Conservation (phyloP, 768 basidiomycete species). For the Lactarius hatsudake region DNA sequence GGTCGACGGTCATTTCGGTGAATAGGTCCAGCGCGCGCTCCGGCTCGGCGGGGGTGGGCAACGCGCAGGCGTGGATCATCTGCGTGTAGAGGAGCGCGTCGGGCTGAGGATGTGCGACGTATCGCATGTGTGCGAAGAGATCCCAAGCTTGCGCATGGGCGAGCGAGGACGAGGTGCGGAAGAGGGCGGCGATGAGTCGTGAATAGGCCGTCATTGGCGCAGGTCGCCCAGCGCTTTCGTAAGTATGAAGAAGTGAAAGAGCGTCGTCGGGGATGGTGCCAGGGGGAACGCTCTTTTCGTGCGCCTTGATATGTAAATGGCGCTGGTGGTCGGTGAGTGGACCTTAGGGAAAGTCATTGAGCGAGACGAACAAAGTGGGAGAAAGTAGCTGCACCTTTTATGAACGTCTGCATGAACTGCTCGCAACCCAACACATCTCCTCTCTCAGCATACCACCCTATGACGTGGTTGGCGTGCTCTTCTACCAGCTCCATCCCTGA, state of each 20-base stretch:
- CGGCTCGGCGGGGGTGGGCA: slow-evolving; percentile 64
- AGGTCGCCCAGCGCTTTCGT: slow-evolving; percentile 59
- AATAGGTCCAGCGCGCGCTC: slow-evolving; percentile 92
- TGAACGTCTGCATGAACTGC: slow-evolving; percentile 40
- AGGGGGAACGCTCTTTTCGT: slow-evolving; percentile 49
- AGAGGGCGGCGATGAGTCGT: slow-evolving; percentile 58
- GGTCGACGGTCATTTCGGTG: slow-evolving; percentile 86
- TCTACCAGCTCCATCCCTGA: slow-evolving; percentile 10
- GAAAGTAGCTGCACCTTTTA: slow-evolving; percentile 40
- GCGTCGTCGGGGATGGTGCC: slow-evolving; percentile 59
- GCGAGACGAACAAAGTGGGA: slow-evolving; percentile 3
- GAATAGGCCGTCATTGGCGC: slow-evolving; percentile 78
- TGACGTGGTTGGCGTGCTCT: slow-evolving; percentile 35
- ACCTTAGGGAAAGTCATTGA: slow-evolving; percentile 24
- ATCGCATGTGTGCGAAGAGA: slow-evolving; percentile 93
- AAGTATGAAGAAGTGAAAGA: slow-evolving; percentile 63
- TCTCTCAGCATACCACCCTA: slow-evolving; percentile 14
- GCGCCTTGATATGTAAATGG: slow-evolving; percentile 69
- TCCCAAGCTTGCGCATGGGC: slow-evolving; percentile 87
- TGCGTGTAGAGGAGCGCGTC: slow-evolving; percentile 66
- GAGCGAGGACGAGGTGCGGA: slow-evolving; percentile 41
- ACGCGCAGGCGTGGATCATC: slow-evolving; percentile 88
- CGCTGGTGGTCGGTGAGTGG: slow-evolving; percentile 54
- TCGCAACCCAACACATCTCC: slow-evolving; percentile 37
- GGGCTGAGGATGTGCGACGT: slow-evolving; percentile 85